Percentiles rank a stretch among this genome's conserved stretches.
Conservation (phyloP, 768 basidiomycete genomes). For the Auriscalpium vulgare region DNA sequence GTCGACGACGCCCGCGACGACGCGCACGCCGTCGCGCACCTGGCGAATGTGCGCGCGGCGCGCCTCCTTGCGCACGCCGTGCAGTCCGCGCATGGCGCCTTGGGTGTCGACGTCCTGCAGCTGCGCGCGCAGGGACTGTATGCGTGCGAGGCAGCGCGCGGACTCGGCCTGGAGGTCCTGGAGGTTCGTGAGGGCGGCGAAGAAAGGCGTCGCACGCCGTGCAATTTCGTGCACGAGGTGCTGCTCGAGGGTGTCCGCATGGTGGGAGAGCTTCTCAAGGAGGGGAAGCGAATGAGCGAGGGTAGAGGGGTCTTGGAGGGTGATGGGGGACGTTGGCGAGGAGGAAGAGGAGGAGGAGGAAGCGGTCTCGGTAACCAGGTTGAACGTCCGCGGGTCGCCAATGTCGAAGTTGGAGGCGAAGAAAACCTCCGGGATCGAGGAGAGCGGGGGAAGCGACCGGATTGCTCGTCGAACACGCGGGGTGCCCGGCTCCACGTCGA, state of each 20-base stretch:
- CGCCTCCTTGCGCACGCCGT: conserved; percentile 58
- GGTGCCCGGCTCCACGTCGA: conserved; percentile 8
- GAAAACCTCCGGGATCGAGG: conserved; percentile 73
- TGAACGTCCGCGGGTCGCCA: conserved; percentile 69
- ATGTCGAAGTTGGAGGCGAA: conserved; percentile 76
- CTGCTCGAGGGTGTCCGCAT: conserved; percentile 89
- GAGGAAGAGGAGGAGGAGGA: neutral
- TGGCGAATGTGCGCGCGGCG: conserved; percentile 51
- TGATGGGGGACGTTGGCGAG: conserved; percentile 18
- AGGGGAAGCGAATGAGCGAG: conserved; percentile 64
- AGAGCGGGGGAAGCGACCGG: conserved; percentile 55
- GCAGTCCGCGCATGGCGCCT: conserved; percentile 72
- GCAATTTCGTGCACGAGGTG: conserved; percentile 93
- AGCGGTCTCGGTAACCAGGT: conserved; percentile 54
- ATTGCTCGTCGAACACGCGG: conserved; percentile 24
- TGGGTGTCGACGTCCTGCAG: conserved; percentile 71
- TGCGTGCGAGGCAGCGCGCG: conserved; percentile 68
- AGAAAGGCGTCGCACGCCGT: conserved; percentile 87
- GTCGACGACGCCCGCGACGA: conserved; percentile 67
- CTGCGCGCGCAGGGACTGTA: conserved; percentile 61
- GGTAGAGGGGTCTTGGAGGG: conserved; percentile 43
- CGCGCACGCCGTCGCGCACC: conserved; percentile 54
- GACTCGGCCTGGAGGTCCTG: conserved; percentile 90
- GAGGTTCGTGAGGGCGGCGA: conserved; percentile 89
- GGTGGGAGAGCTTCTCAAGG: conserved; percentile 84